Evolutionary conservation across 2,329 filamentous ascomycete species (phyloP).

Genomic region (Aspergillus ruber): DNA sequence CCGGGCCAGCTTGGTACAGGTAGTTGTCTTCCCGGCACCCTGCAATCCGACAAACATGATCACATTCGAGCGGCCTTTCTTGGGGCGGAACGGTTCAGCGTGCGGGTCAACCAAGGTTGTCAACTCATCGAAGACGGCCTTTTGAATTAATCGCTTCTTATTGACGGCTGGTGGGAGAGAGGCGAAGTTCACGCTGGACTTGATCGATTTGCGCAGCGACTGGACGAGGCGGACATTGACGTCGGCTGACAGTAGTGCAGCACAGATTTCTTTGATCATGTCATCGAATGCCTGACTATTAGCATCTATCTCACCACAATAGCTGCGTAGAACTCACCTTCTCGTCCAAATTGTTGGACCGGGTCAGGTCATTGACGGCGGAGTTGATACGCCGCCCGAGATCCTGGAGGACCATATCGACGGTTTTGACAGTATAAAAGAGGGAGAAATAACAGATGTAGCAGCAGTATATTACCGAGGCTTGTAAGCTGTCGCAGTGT

Average conservation of each 20-base stretch:
- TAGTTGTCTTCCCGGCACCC: slow-evolving; percentile 95
- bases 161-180: slow-evolving; percentile 86
- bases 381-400: slow-evolving; percentile 96
- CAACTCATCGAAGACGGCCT: slow-evolving; percentile 93
- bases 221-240: slow-evolving; percentile 94
- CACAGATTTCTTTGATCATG: slow-evolving; percentile 98
- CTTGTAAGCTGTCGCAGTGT: neutral
- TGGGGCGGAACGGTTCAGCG: slow-evolving; percentile 89
- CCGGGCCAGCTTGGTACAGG: slow-evolving; percentile 91
- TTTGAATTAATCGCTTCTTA: slow-evolving; percentile 97
- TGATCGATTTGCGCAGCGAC: slow-evolving; percentile 87
- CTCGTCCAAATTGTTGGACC: slow-evolving; percentile 89
- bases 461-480: too few species aligned
- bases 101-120: slow-evolving; percentile 94
- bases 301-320: slow-evolving; percentile 6
- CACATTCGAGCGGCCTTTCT: slow-evolving; percentile 91
- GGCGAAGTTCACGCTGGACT: slow-evolving; percentile 85
- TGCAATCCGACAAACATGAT: slow-evolving; percentile 99
- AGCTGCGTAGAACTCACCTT: slow-evolving; percentile 54
- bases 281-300: slow-evolving; percentile 73
- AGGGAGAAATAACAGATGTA: too few species aligned
- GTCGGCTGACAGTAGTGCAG: slow-evolving; percentile 90
- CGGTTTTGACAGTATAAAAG: too few species aligned
- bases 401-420: slow-evolving; percentile 92
- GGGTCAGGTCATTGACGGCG: slow-evolving; percentile 87